Evolutionary conservation across 179 eudicot species (phyloP).

Genomic region (Amaranthus tricolor): DNA sequence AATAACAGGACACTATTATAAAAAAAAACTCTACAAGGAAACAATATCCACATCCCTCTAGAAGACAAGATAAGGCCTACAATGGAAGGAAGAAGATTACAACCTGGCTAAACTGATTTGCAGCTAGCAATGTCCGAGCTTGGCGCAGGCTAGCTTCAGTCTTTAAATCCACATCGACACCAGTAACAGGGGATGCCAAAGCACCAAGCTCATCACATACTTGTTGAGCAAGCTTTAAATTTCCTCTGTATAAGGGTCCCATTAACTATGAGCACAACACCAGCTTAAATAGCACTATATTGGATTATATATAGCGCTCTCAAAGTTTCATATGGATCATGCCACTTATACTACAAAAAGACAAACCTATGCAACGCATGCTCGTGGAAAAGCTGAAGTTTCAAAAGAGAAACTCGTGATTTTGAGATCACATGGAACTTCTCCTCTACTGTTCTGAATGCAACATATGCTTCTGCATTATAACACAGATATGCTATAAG

Average conservation of each 20-base stretch:
- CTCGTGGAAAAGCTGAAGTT: slow-evolving; percentile 91
- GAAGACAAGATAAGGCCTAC: background rate
- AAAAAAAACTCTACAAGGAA: background rate
- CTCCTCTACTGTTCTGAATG: slow-evolving; percentile 68
- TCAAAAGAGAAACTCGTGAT: slow-evolving; percentile 65
- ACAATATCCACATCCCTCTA: background rate
- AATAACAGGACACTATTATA: background rate
- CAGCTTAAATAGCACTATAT: slow-evolving; percentile 5
- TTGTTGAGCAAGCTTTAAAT: slow-evolving; percentile 80
- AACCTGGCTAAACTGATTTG: slow-evolving; percentile 91
- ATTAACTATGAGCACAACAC: slow-evolving; percentile 6
- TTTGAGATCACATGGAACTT: slow-evolving; percentile 77
- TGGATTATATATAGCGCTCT: slow-evolving; percentile 3
- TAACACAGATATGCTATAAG: background rate
- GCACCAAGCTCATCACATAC: slow-evolving; percentile 84
- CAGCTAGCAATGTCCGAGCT: slow-evolving; percentile 92
- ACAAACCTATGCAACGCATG: slow-evolving; percentile 77
- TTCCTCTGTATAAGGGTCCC: slow-evolving; percentile 52
- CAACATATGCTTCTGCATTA: slow-evolving; percentile 75
- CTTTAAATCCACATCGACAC: slow-evolving; percentile 84
- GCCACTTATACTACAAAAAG: background rate
- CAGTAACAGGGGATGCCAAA: slow-evolving; percentile 83
- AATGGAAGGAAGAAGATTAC: background rate
- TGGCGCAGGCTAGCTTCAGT: slow-evolving; percentile 82
- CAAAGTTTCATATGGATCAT: slow-evolving; percentile 4